phyloP scores from a whole-genome alignment of 495 filamentous ascomycete genomes.

The Annulohypoxylon maeteangense region DNA sequence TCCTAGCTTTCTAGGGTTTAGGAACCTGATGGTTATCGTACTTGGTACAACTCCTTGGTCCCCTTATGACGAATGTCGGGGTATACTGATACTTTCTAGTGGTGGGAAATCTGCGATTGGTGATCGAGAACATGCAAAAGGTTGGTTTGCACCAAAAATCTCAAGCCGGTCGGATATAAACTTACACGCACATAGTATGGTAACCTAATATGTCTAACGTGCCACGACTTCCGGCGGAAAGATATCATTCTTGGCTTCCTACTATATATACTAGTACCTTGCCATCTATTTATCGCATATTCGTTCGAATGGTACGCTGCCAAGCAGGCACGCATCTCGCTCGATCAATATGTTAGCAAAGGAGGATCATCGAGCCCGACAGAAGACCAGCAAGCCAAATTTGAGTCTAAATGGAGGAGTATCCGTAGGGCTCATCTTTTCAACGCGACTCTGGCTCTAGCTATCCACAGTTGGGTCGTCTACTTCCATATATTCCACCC shows the following conservation, averaged over 20 bases:
- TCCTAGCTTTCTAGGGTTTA: slow-evolving; percentile 91
- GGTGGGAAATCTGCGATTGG: slow-evolving; percentile 89
- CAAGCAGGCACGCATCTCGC: slow-evolving; percentile 72
- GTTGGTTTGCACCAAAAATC: slow-evolving; percentile 53
- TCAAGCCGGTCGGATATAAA: slow-evolving; percentile 19
- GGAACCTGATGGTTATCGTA: slow-evolving; percentile 96
- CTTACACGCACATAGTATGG: slow-evolving; percentile 73
- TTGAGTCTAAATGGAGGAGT: slow-evolving; percentile 78
- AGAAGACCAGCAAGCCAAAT: slow-evolving; percentile 66
- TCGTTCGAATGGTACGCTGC: slow-evolving; percentile 86
- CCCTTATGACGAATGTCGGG: not conserved
- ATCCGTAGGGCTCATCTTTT: slow-evolving; percentile 81
- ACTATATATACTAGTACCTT: slow-evolving; percentile 86
- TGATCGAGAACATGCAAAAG: slow-evolving; percentile 98
- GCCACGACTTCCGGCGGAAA: slow-evolving; percentile 84
- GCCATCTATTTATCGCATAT: slow-evolving; percentile 88
- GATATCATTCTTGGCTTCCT: slow-evolving; percentile 79
- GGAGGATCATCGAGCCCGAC: slow-evolving; percentile 61
- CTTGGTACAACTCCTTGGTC: slow-evolving; percentile 66
- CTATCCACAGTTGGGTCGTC: slow-evolving; percentile 82
- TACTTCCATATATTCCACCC: slow-evolving; percentile 93
- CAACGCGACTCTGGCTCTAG: slow-evolving; percentile 84
- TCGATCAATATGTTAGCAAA: slow-evolving; percentile 69
- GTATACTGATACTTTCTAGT: slow-evolving; percentile 60
- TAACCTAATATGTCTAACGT: slow-evolving; percentile 89